A percentile compares a stretch with the other conserved stretches of the same genome.
Evolutionary conservation across 192 early-diverging fungal genomes (phyloP).

Genomic region (Cetraspora pellucida): DNA sequence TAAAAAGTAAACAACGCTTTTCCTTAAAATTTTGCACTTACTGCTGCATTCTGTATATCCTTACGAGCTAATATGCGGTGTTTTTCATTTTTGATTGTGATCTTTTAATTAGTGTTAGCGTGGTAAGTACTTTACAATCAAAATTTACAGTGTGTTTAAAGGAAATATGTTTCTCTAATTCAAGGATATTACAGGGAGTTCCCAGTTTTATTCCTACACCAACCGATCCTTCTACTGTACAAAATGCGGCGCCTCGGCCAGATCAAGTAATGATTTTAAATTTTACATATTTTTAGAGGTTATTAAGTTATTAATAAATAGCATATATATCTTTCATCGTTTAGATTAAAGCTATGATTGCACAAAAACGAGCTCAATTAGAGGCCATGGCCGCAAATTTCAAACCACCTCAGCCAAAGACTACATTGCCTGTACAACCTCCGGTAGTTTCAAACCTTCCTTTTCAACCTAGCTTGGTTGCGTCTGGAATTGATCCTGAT

Average conservation of each 20-base stretch:
- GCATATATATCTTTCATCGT: not conserved
- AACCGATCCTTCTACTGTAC: slow-evolving; percentile 3
- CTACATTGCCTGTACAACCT: not conserved
- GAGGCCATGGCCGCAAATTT: slow-evolving; percentile 33
- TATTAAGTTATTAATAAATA: not conserved
- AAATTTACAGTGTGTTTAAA: not conserved
- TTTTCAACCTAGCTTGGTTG: not conserved
- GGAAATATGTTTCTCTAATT: not conserved
- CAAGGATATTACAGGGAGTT: not conserved
- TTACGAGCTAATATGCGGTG: not conserved
- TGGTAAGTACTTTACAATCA: not conserved
- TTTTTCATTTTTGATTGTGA: not conserved
- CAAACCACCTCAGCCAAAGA: slow-evolving; percentile 29
- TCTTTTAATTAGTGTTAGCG: too few relatives aligned
- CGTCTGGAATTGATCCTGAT: slow-evolving; percentile 36
- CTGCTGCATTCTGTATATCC: not conserved
- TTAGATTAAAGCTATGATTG: slow-evolving; percentile 54
- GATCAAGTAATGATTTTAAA: not conserved
- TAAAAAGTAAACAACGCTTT: slow-evolving; percentile 2
- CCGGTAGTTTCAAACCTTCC: not conserved
- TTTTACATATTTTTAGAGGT: not conserved
- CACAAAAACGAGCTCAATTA: slow-evolving; percentile 40
- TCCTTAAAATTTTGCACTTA: not conserved
- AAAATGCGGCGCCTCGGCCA: not conserved
- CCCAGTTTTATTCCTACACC: slow-evolving; percentile 14